phyloP scores from a whole-genome alignment of 164 flowering plant species.

The Warburgia ugandensis region DNA sequence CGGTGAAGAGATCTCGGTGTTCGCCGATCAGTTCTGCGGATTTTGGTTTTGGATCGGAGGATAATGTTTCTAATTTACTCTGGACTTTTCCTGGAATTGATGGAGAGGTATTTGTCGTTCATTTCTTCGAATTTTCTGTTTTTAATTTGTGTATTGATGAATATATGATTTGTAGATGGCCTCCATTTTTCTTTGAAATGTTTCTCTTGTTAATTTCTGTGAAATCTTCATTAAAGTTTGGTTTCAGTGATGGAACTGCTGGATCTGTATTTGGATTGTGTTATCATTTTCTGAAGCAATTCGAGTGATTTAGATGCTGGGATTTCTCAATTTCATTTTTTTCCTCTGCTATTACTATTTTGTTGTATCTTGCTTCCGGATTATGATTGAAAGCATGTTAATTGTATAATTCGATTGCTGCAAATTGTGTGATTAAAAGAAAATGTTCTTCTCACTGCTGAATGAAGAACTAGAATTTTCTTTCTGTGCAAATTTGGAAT shows the following conservation, averaged over 20 bases:
- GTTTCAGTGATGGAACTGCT: too few species aligned
- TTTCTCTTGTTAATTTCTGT: neutral
- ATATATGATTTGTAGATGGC: neutral
- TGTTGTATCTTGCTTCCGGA: too few species aligned
- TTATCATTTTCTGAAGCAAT: neutral
- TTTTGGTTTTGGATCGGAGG: conserved; percentile 18
- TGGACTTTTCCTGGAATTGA: conserved; percentile 18
- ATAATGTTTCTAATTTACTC: conserved; percentile 16
- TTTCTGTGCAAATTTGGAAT: too few species aligned
- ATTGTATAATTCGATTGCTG: too few species aligned
- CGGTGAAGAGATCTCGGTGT: conserved; percentile 18
- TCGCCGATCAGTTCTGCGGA: conserved; percentile 17
- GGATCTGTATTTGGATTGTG: neutral
- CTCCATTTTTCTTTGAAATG: neutral
- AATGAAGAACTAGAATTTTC: too few species aligned
- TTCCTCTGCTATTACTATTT: too few species aligned
- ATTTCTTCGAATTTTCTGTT: neutral
- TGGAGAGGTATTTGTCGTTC: conserved; percentile 11
- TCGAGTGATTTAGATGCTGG: too few species aligned
- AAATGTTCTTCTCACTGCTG: too few species aligned
- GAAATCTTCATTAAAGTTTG: neutral
- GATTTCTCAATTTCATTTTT: too few species aligned
- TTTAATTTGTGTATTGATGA: neutral
- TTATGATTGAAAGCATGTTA: too few species aligned
- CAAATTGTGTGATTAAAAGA: too few species aligned